Evolutionary conservation across 2,329 filamentous ascomycete genomes (phyloP).

Genomic region (Pseudogymnoascus sp.): DNA sequence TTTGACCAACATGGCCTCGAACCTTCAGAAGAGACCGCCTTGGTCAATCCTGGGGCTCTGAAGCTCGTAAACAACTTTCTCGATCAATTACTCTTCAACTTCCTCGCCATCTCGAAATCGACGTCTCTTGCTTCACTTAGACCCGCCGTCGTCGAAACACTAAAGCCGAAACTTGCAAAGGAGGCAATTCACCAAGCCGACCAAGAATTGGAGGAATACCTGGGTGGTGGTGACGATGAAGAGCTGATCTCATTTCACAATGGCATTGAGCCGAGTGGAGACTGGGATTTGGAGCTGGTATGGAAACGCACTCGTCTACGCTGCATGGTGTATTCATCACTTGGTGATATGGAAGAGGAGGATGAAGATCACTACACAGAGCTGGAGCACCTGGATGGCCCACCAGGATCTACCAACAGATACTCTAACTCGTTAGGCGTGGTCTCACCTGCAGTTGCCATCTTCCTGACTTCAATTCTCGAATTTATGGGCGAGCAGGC

Average conservation of each 20-base stretch:
- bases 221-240: constrained; percentile 71
- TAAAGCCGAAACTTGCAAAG: constrained; percentile 81
- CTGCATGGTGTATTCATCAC: constrained; percentile 96
- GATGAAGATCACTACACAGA: constrained; percentile 87
- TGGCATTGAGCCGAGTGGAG: constrained; percentile 40
- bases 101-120: constrained; percentile 71
- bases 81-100: constrained; percentile 85
- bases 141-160: constrained; percentile 73
- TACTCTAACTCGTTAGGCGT: constrained; percentile 47
- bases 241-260: constrained; percentile 51
- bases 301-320: constrained; percentile 91
- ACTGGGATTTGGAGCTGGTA: constrained; percentile 84
- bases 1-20: constrained; percentile 60
- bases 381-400: constrained; percentile 60
- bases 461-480: constrained; percentile 89
- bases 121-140: constrained; percentile 67
- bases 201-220: constrained; percentile 78
- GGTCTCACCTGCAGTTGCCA: constrained; percentile 84
- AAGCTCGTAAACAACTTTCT: constrained; percentile 82
- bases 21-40: constrained; percentile 56
- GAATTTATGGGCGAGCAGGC: constrained; percentile 92
- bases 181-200: constrained; percentile 77
- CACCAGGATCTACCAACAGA: constrained; percentile 45
- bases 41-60: constrained; percentile 66
- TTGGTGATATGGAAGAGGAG: constrained; percentile 96